Conservation (phyloP, 176 grass and related monocot genomes). For the Rhipidocladum racemiflorum region DNA sequence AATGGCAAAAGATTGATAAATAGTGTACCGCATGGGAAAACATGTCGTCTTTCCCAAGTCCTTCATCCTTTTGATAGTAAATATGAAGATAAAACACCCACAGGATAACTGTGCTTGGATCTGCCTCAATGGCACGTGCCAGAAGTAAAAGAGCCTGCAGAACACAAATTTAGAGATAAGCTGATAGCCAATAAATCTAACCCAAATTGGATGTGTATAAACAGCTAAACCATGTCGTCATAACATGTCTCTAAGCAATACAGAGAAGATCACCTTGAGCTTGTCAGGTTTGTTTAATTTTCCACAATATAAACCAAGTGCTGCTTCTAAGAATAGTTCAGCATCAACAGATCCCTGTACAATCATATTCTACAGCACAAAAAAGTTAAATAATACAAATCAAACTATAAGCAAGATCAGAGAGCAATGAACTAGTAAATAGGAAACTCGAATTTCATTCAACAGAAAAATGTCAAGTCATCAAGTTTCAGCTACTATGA, state of each 20-base stretch:
- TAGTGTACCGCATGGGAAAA: conserved; percentile 86
- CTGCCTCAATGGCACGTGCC: conserved; percentile 73
- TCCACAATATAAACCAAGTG: conserved; percentile 65
- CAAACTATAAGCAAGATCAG: conserved; percentile 44
- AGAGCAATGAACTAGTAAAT: conserved; percentile 16
- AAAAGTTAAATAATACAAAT: conserved; percentile 39
- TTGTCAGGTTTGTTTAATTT: conserved; percentile 62
- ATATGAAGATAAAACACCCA: conserved; percentile 98
- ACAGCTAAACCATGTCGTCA: not conserved
- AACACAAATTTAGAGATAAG: conserved; percentile 34
- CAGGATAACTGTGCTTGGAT: conserved; percentile 67
- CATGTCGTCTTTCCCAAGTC: conserved; percentile 92
- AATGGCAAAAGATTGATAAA: conserved; percentile 36
- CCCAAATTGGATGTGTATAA: conserved; percentile 1
- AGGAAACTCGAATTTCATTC: conserved; percentile 15
- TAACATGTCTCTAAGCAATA: conserved; percentile 18
- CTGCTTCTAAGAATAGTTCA: conserved; percentile 72
- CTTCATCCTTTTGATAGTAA: conserved; percentile 86
- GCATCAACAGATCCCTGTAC: conserved; percentile 74
- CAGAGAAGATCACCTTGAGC: conserved; percentile 61
- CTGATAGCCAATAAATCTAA: conserved; percentile 24
- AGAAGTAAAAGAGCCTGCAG: conserved; percentile 79
- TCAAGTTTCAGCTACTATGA: conserved; percentile 6
- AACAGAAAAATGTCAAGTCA: not conserved
- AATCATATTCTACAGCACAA: conserved; percentile 60